phyloP scores from a whole-genome alignment of 78 protist species.

The Dictyostelium brefeldianum region DNA sequence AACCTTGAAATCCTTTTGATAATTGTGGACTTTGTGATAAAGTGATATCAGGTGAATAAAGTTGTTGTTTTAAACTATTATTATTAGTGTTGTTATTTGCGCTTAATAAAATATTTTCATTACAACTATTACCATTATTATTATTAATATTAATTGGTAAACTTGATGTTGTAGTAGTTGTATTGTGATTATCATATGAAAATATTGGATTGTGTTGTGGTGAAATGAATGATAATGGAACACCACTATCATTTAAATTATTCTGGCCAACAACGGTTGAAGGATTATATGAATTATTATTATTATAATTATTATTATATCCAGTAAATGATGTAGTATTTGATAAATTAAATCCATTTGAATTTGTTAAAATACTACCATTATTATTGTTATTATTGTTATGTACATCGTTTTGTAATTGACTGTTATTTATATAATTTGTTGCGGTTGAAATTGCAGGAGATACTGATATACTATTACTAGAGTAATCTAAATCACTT shows the following conservation, averaged over 20 bases:
- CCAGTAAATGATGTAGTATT: too few species aligned
- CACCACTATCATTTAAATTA: background rate
- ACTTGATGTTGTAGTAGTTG: too few species aligned
- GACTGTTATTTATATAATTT: too few species aligned
- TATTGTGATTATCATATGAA: background rate
- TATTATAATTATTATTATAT: background rate
- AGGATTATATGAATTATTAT: background rate
- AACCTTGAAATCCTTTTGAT: background rate
- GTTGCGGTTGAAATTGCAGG: background rate
- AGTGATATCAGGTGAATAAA: background rate
- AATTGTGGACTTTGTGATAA: background rate
- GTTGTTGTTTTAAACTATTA: slow-evolving; percentile 6
- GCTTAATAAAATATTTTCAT: background rate
- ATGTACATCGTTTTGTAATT: too few species aligned
- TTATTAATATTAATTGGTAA: too few species aligned
- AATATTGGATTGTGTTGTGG: slow-evolving; percentile 7
- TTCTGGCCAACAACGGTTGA: background rate
- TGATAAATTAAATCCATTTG: too few species aligned
- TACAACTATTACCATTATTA: too few species aligned
- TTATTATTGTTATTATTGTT: background rate
- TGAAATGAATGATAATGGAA: background rate
- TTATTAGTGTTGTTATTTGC: background rate
- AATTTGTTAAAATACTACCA: background rate
- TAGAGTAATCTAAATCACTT: background rate
- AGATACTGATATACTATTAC: background rate